Evolutionary conservation across 2,329 filamentous ascomycete species (phyloP).

Genomic region (Diaporthe amygdali): DNA sequence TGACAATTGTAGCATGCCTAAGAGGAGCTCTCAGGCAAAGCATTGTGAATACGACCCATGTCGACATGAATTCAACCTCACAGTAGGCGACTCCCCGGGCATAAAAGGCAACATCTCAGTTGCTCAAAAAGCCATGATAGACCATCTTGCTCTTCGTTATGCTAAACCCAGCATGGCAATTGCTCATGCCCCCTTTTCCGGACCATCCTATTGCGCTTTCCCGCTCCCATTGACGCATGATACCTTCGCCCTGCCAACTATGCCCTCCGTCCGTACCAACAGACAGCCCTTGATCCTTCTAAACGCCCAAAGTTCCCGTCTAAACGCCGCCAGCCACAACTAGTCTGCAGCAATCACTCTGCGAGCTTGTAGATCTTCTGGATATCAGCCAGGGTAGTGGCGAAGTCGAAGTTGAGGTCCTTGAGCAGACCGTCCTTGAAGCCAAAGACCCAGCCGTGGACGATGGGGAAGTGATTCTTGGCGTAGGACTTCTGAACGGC

Average conservation of each 20-base stretch:
- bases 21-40: not conserved
- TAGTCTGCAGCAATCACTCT: not conserved
- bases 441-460: conserved; percentile 77
- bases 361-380: conserved; percentile 66
- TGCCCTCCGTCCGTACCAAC: not conserved
- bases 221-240: not conserved
- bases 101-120: too few relatives aligned
- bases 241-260: not conserved
- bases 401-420: conserved; percentile 63
- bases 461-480: conserved; percentile 68
- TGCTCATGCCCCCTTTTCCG: not conserved
- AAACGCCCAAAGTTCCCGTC: not conserved
- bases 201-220: not conserved
- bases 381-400: conserved; percentile 54
- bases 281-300: not conserved
- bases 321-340: not conserved
- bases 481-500: conserved; percentile 76
- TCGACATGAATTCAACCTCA: not conserved
- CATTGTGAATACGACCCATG: not conserved
- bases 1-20: too few relatives aligned
- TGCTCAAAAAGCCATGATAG: not conserved
- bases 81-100: too few relatives aligned
- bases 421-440: conserved; percentile 70
- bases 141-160: not conserved
- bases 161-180: not conserved